These are phyloP conservation scores for Dactylellina haptotyla DNA, from an alignment of 2,329 filamentous ascomycete species.

Conservation along the genomic window DNA sequence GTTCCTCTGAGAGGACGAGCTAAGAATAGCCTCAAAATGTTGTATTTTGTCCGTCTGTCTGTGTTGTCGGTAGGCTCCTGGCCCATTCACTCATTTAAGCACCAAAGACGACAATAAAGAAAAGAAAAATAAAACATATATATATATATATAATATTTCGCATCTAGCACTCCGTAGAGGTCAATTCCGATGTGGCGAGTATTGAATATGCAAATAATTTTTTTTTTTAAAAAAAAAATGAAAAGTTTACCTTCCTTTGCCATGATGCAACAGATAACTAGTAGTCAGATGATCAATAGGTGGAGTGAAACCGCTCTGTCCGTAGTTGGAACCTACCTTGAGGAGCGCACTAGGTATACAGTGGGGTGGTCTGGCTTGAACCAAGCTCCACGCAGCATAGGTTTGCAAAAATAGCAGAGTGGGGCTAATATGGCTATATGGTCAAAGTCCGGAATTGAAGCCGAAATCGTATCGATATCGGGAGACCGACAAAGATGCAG, in stretches of 20 bases:
- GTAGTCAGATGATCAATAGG: too few species aligned
- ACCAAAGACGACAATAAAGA: too few species aligned
- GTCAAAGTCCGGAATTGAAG: not conserved
- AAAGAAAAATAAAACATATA: too few species aligned
- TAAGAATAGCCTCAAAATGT: slow-evolving; percentile 50
- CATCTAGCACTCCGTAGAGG: too few species aligned
- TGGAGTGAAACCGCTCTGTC: too few species aligned
- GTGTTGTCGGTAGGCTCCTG: slow-evolving; percentile 32
- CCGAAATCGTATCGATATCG: slow-evolving; percentile 37
- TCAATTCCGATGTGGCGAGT: too few species aligned
- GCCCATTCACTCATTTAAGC: too few species aligned
- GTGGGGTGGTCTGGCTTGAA: not conserved
- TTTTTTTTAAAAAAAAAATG: too few species aligned
- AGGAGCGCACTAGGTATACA: slow-evolving; percentile 20
- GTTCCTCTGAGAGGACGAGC: slow-evolving; percentile 1
- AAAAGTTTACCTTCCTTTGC: too few species aligned
- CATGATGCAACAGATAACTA: too few species aligned
- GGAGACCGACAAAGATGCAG: slow-evolving; percentile 18
- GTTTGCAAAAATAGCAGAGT: slow-evolving; percentile 9
- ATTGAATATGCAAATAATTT: too few species aligned
- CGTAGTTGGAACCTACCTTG: slow-evolving; percentile 1
- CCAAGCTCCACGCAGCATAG: not conserved
- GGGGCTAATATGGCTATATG: not conserved
- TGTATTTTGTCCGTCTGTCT: slow-evolving; percentile 40
- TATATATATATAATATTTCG: too few species aligned